Evolutionary conservation across 2,329 filamentous ascomycete genomes (phyloP), one percentile per base, ranked within the genome.

Genomic region (Bisporella sp.): DNA sequence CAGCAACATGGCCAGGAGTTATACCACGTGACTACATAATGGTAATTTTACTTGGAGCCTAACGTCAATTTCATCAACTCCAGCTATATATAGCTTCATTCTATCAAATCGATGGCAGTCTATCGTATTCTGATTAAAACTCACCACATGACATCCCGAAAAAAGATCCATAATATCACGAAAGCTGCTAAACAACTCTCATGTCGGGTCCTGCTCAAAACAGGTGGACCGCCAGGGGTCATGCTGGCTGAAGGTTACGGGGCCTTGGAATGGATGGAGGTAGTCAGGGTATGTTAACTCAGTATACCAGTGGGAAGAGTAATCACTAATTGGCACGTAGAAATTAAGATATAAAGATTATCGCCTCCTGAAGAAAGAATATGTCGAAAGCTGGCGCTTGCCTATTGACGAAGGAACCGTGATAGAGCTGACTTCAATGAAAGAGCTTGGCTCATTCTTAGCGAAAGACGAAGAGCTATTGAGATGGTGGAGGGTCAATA

Each of bases 71-170:
- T 21, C 3, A 21, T 21, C 21, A 21, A 21, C 21, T 21, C 21
- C 21, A 21, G 21, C 21, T 2, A 21, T 21, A 21, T 21, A 21
- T 21, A 21, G 21, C 21, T 21, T 21, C 21, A 3, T 21, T 21
- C 21, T 21, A 21, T 21, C 21, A 21, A 31, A 32, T n/a, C 43
- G 9, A 48, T 48, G 12, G 31, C 48, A 41, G 44, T 57, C 8
- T 31, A 53, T 8, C 59, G 61, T 62, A 78, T 84, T 31, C 71
- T 91, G 43, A 87, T 91, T 53, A 79, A 85, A 47, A 91, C 87
- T 0, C 87, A 91, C 59, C 87, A 91, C 66, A 89, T 91, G 62
- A 90, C 85, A 4, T 89, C 84, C 0, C 82, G 85, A 56, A 89
- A 89, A 64, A 91, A 91, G 63, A 75, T 84, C 42, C 69, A 73